Evolutionary conservation across 148 eudicot species (phyloP), one percentile per base, ranked within the genome.

Genomic region (Nepenthes gracilis): DNA sequence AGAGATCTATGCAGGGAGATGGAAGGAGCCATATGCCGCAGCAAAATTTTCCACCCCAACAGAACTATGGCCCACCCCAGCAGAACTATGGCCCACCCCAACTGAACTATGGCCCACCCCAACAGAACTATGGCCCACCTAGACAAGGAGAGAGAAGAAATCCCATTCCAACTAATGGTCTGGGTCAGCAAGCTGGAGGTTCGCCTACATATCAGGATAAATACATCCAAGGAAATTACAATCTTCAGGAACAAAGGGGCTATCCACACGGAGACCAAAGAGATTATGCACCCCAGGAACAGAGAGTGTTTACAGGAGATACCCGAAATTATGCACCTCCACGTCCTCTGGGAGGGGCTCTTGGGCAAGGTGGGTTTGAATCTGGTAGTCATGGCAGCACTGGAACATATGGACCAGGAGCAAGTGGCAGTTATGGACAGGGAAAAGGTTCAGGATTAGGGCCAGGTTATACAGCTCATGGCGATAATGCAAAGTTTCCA

Each of bases 11-110:
- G 55, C 64, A 64, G 50, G 78, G 73, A 50, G 78, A 69, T 58
- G 74, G 75, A 65, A 77, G 72, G 78, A 78, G 65, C 68, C 76
- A 60, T 52, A 67, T 60, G 37, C 74, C 64, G 66, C 77, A 61
- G 36, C 72, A 52, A 37, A 62, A 36, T 58, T 58, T 5, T 54
- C 23, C 23, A 23, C 74, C 64, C 66, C 77, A 61, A 33, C 72
- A 52, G 37, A 62, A 36, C 64, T 64, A 43, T 61, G 60, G n/a
- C 70, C 57, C 58, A 2, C 58, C 59, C 33, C 64, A 43, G 53
- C 72, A 47, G 56, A 59, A 23, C 23, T 23, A 23, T 23, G 23
- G 23, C 23, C 23, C 23, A 23, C 74, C 64, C 64, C 77, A 61
- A 33, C 72, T 43, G 37, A 62, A 36, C 64, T 64, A 43, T 61